Percentiles rank a stretch among this genome's conserved stretches.
Conservation (phyloP, 129 eudicot genomes). For the Oenanthe sinensis region DNA sequence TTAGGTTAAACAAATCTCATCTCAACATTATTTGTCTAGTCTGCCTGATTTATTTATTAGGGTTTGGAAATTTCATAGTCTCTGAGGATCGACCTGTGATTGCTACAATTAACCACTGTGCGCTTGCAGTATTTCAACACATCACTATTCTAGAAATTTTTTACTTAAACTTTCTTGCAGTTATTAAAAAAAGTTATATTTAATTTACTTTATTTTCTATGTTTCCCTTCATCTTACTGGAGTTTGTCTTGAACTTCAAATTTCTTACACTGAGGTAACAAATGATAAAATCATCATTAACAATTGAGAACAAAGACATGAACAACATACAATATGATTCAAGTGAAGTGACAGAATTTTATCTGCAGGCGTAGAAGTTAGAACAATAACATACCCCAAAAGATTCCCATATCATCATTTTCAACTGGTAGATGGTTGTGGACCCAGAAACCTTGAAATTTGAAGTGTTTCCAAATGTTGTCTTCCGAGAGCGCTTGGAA, state of each 20-base stretch:
- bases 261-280: not conserved
- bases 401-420: conserved; percentile 99
- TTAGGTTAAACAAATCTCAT: too few species aligned
- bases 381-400: conserved; percentile 68
- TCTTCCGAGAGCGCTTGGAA: conserved; percentile 90
- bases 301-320: not conserved
- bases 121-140: too few species aligned
- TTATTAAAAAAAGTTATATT: too few species aligned
- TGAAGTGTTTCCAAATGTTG: conserved; percentile 63
- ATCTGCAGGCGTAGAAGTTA: not conserved
- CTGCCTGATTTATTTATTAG: too few species aligned
- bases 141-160: not conserved
- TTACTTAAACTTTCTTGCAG: not conserved
- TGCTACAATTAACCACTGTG: too few species aligned
- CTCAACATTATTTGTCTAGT: too few species aligned
- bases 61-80: too few species aligned
- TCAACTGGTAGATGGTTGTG: conserved; percentile 77
- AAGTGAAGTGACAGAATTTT: not conserved
- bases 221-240: not conserved
- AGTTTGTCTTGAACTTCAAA: not conserved
- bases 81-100: too few species aligned
- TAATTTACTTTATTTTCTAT: not conserved
- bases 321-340: not conserved
- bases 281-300: not conserved
- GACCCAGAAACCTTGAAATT: conserved; percentile 88